A percentile compares a stretch with the other conserved stretches of the same genome.
These are phyloP conservation scores for Tuber umbilicatum DNA, from an alignment of 495 filamentous ascomycete species.

Conservation along the genomic window DNA sequence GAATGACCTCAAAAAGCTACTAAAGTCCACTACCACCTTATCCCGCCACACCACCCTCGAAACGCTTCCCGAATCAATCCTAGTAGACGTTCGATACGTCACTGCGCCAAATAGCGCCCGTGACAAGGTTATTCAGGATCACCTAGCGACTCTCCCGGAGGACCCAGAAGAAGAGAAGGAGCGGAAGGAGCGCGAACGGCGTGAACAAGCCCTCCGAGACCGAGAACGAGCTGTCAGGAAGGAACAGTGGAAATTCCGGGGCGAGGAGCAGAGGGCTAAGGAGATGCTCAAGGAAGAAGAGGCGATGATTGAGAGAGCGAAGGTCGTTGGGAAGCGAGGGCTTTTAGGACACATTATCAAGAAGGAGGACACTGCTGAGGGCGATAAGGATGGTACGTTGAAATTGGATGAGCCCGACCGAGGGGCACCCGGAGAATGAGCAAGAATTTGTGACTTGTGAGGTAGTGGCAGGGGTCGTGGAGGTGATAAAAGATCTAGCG, in stretches of 20 bases:
- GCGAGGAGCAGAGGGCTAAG: slow-evolving; percentile 36
- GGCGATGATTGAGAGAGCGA: slow-evolving; percentile 39
- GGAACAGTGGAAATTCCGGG: slow-evolving; percentile 33
- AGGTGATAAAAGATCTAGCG: not conserved
- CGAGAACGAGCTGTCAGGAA: slow-evolving; percentile 31
- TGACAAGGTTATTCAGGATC: slow-evolving; percentile 66
- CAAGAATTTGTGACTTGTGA: not conserved
- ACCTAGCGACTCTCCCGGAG: slow-evolving; percentile 64
- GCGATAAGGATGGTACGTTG: slow-evolving; percentile 5
- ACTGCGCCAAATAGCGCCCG: slow-evolving; percentile 63
- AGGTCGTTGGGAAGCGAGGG: slow-evolving; percentile 40
- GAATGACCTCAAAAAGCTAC: slow-evolving; percentile 67
- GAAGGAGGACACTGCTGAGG: slow-evolving; percentile 20
- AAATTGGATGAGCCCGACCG: slow-evolving; percentile 4
- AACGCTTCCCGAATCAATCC: slow-evolving; percentile 60
- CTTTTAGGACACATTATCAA: slow-evolving; percentile 37
- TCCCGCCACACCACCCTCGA: slow-evolving; percentile 62
- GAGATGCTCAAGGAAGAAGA: slow-evolving; percentile 36
- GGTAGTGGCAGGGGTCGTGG: not conserved
- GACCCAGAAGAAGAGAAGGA: slow-evolving; percentile 59
- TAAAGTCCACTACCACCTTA: slow-evolving; percentile 60
- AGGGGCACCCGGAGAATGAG: not conserved
- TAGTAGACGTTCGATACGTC: slow-evolving; percentile 74
- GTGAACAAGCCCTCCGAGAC: slow-evolving; percentile 37
- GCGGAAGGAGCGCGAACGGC: slow-evolving; percentile 45